Evolutionary conservation across 1,284 basidiomycete species (phyloP).

Genomic region (Cystobasidium pallidum): DNA sequence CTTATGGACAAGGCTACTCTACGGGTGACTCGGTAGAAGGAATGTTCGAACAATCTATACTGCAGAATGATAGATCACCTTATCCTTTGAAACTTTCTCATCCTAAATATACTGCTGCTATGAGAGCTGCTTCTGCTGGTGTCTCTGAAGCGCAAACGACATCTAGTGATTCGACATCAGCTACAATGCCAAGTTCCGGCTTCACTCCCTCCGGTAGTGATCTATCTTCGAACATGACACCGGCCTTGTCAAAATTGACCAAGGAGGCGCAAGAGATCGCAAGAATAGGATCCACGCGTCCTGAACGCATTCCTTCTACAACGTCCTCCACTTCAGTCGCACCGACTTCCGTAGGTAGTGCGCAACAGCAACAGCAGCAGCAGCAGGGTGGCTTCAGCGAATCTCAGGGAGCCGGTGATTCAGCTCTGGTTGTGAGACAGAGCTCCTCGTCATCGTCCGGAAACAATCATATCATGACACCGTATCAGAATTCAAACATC

Average conservation of each 20-base stretch:
- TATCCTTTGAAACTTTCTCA: constrained; percentile 31
- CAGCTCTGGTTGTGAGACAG: constrained; percentile 1
- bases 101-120: constrained; percentile 27
- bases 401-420: constrained; percentile 4
- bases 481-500: not conserved
- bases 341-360: not conserved
- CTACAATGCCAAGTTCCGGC: not conserved
- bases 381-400: not conserved
- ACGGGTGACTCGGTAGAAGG: not conserved
- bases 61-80: constrained; percentile 14
- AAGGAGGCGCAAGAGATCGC: not conserved
- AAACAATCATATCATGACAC: not conserved
- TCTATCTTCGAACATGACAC: not conserved
- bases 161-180: not conserved
- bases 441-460: not conserved
- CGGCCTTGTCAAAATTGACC: not conserved
- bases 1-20: not conserved
- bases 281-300: not conserved
- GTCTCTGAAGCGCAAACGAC: not conserved
- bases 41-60: constrained; percentile 28
- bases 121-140: constrained; percentile 2
- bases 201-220: constrained; percentile 1
- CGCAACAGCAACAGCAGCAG: not conserved
- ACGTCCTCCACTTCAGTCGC: not conserved
- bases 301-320: not conserved